These are phyloP conservation scores for Echium plantagineum DNA, from an alignment of 257 asterid species.

Conservation along the genomic window DNA sequence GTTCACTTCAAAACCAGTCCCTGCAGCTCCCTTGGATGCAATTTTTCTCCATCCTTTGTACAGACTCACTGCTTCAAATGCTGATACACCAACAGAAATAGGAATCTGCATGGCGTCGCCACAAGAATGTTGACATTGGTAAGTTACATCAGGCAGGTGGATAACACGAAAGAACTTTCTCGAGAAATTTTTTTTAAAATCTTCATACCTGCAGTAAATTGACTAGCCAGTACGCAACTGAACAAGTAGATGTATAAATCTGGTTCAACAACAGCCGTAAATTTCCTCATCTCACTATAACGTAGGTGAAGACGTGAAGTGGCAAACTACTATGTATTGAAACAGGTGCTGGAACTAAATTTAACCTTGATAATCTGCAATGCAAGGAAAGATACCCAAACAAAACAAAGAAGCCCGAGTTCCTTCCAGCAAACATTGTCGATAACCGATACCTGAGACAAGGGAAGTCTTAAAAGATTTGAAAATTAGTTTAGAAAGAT, in stretches of 20 bases:
- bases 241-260: slow-evolving; percentile 54
- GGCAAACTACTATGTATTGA: not conserved
- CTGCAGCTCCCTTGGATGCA: slow-evolving; percentile 61
- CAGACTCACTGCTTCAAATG: slow-evolving; percentile 53
- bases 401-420: slow-evolving; percentile 67
- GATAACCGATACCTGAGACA: slow-evolving; percentile 47
- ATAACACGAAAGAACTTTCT: not conserved
- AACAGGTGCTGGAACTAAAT: not conserved
- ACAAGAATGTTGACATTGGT: not conserved
- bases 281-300: not conserved
- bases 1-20: slow-evolving; percentile 48
- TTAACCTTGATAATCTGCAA: slow-evolving; percentile 72
- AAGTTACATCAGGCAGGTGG: not conserved
- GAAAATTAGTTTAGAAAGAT: no score
- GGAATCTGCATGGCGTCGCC: slow-evolving; percentile 47
- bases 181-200: not conserved
- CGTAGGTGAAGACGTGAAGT: not conserved
- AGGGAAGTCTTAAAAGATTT: slow-evolving; percentile 5
- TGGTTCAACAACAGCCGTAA: slow-evolving; percentile 22
- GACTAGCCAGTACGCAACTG: slow-evolving; percentile 68
- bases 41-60: slow-evolving; percentile 81
- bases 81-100: slow-evolving; percentile 65
- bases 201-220: slow-evolving; percentile 75
- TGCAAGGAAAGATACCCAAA: slow-evolving; percentile 76
- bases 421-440: slow-evolving; percentile 93